Evolutionary conservation across 495 filamentous ascomycete species (phyloP), one percentile per base, ranked within the genome.

Genomic region (Penicillium samsonianum): DNA sequence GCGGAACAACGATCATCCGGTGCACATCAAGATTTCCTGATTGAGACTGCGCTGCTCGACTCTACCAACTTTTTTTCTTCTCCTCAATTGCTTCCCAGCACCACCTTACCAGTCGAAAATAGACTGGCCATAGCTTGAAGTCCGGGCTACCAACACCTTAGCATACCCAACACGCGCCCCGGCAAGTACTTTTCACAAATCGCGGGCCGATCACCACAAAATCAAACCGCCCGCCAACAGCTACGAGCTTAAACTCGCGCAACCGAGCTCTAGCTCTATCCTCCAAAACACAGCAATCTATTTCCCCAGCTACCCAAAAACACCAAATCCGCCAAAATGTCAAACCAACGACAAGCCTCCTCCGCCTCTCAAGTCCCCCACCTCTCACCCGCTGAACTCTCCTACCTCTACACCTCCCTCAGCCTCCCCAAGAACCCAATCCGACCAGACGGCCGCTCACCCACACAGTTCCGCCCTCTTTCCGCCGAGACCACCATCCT

Each of bases 361-460:
- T 78, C 74, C 26, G 75, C 77, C 52, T 75, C 75, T 4, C 77
- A 78, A 65, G 73, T 68, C 44, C 79, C 76, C 22, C 86, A 89
- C 63, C 86, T 98, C 74, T 96, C 92, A 20, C 92, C 92, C 40
- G 90, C 94, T 62, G 95, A 98, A 73, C 90, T 98, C 63, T 90
- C 92, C 70, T 98, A 96, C 81, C 86, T 97, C 46, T 92, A 92
- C 82, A 83, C 86, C 53, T 94, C 94, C 4, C 91, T 98, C 64
- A 79, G 84, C 11, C 80, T 80, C 40, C 82, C 86, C 31, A 73
- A 74, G 14, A 87, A 85, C n/a, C 90, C 94, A 7, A 87, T 98
- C 67, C 92, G 94, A 26, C 91, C 93, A 20, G 94, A 98, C 70
- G 86, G 84, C 58, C 91, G 92, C 69, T 78, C 84, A 20, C 79